Evolutionary conservation across 352 stramenopile genomes (phyloP).

Genomic region (Lagenidium giganteum): DNA sequence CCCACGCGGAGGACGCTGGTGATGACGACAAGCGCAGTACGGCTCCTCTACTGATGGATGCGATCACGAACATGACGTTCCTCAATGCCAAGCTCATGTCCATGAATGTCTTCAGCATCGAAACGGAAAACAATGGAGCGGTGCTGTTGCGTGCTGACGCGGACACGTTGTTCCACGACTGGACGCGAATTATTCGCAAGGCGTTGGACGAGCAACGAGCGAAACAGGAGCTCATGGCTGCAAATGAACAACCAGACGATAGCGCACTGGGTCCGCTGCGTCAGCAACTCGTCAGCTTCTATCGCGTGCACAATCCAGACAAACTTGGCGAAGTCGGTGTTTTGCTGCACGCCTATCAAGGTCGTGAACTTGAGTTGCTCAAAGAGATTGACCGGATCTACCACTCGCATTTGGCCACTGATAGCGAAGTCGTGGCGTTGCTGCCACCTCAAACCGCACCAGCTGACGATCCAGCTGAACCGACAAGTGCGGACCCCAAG

Average conservation of each 20-base stretch:
- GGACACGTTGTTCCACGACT: slow-evolving; percentile 24
- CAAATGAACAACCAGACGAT: slow-evolving; percentile 2
- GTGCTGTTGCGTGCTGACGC: slow-evolving; percentile 29
- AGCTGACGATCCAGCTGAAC: background rate
- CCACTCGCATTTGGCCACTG: slow-evolving; percentile 30
- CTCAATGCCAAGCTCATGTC: slow-evolving; percentile 23
- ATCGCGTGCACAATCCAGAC: slow-evolving; percentile 83
- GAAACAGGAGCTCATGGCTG: background rate
- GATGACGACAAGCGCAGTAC: background rate
- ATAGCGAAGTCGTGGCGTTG: slow-evolving; percentile 22
- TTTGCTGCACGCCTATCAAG: slow-evolving; percentile 46
- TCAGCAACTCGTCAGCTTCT: slow-evolving; percentile 66
- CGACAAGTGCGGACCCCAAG: background rate
- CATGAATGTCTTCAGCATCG: slow-evolving; percentile 28
- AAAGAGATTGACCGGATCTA: slow-evolving; percentile 67
- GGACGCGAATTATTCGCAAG: slow-evolving; percentile 20
- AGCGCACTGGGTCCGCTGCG: slow-evolving; percentile 18
- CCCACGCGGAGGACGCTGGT: slow-evolving; percentile 6
- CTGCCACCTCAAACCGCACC: slow-evolving; percentile 15
- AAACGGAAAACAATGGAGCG: slow-evolving; percentile 30
- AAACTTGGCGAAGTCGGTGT: slow-evolving; percentile 78
- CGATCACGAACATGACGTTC: slow-evolving; percentile 24
- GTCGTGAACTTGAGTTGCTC: slow-evolving; percentile 41
- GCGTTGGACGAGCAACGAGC: slow-evolving; percentile 14
- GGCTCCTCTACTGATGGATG: slow-evolving; percentile 19